Conservation (phyloP, 306 rosid species). For the Rosa lucieae region DNA sequence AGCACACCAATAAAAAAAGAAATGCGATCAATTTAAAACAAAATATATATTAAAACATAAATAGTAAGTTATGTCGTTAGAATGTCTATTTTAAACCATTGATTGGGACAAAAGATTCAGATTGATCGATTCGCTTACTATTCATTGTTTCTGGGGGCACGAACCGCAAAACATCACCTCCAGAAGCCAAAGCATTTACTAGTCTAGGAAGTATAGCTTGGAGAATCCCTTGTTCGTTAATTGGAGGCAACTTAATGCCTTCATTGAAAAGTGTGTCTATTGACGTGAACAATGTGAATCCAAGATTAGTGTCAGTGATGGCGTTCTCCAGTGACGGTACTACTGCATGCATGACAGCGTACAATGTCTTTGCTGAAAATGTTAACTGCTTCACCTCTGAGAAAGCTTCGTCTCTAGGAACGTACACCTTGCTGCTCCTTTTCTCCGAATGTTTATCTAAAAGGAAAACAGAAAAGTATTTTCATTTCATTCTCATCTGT, state of each 20-base stretch:
- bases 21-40: not conserved
- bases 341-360: slow-evolving; percentile 45
- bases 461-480: not conserved
- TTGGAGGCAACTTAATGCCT: slow-evolving; percentile 50
- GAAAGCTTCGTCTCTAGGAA: slow-evolving; percentile 74
- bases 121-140: slow-evolving; percentile 31
- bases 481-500: not conserved
- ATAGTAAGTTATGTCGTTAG: not conserved
- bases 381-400: slow-evolving; percentile 49
- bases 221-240: slow-evolving; percentile 18
- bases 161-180: slow-evolving; percentile 47
- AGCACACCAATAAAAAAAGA: not conserved
- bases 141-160: slow-evolving; percentile 52
- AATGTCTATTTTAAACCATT: not conserved
- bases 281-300: slow-evolving; percentile 53
- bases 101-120: not conserved
- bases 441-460: slow-evolving; percentile 32
- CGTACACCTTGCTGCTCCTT: slow-evolving; percentile 43
- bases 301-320: slow-evolving; percentile 22
- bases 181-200: slow-evolving; percentile 28
- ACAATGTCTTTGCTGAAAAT: slow-evolving; percentile 34
- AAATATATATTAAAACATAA: not conserved
- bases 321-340: slow-evolving; percentile 38
- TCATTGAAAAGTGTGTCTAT: slow-evolving; percentile 54
- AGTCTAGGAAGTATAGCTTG: slow-evolving; percentile 41